These are phyloP conservation scores for Agaricus bisporus DNA, from an alignment of 768 basidiomycete genomes.

Conservation along the genomic window DNA sequence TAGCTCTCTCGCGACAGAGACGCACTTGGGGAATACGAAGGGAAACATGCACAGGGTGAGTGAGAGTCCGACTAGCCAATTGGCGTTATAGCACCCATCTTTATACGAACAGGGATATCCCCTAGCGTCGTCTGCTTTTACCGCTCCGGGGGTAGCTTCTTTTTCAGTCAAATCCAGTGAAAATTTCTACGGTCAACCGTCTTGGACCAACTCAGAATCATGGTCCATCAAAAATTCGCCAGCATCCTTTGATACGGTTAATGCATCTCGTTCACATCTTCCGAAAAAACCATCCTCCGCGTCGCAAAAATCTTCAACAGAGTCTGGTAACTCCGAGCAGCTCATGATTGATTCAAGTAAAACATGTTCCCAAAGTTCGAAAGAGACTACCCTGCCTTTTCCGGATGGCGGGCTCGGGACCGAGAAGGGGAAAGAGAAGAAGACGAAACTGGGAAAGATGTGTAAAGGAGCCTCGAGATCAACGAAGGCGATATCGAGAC, in stretches of 20 bases:
- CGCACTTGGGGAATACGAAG: not conserved
- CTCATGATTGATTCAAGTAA: too few relatives aligned
- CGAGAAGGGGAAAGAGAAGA: not conserved
- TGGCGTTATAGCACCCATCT: not conserved
- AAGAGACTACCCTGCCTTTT: too few relatives aligned
- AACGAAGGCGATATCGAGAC: not conserved
- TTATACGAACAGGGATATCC: not conserved
- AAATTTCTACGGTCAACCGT: not conserved
- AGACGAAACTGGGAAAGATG: slow-evolving; percentile 2
- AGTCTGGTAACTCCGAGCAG: too few relatives aligned
- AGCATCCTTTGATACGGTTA: not conserved
- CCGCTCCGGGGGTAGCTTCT: not conserved
- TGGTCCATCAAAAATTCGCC: slow-evolving; percentile 1
- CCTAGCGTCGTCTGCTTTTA: not conserved
- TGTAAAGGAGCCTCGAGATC: slow-evolving; percentile 2
- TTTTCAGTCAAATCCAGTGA: not conserved
- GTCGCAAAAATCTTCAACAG: too few relatives aligned
- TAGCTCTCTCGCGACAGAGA: not conserved
- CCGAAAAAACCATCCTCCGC: too few relatives aligned
- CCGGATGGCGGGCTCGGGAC: too few relatives aligned
- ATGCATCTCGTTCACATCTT: too few relatives aligned
- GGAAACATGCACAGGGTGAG: not conserved
- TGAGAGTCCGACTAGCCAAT: not conserved
- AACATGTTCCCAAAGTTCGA: too few relatives aligned
- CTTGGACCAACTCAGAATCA: slow-evolving; percentile 3